These are phyloP conservation scores for Balakata baccata DNA, from an alignment of 345 rosid genomes.

Conservation along the genomic window DNA sequence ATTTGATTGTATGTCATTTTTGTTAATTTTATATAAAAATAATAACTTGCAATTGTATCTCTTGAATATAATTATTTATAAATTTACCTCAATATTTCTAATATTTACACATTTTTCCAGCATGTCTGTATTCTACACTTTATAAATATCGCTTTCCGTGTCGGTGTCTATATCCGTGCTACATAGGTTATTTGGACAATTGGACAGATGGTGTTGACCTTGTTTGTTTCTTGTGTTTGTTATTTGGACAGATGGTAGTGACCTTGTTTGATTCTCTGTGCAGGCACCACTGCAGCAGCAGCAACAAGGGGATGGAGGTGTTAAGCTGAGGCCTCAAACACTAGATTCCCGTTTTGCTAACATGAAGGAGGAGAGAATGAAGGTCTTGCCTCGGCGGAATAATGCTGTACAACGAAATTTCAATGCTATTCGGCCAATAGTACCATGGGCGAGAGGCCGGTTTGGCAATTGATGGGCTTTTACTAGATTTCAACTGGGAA, in stretches of 20 bases:
- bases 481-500: background rate
- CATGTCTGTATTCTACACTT: no score
- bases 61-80: no score
- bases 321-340: conserved; percentile 62
- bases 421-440: conserved; percentile 31
- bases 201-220: no score
- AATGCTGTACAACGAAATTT: conserved; percentile 30
- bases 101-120: no score
- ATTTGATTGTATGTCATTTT: no score
- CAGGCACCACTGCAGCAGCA: conserved; percentile 28
- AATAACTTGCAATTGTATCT: no score
- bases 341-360: conserved; percentile 78
- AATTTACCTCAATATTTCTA: no score
- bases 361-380: conserved; percentile 79
- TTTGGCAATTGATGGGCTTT: conserved; percentile 34
- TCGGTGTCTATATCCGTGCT: no score
- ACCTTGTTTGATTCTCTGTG: background rate
- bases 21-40: no score
- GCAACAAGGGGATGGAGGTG: conserved; percentile 33
- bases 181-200: no score
- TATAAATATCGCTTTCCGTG: no score
- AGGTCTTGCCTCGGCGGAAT: conserved; percentile 29
- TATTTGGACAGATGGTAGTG: background rate
- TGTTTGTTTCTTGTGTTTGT: no score
- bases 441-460: conserved; percentile 61